Conservation (phyloP, 2,329 filamentous ascomycete species). For the Neofusicoccum umdonicola region DNA sequence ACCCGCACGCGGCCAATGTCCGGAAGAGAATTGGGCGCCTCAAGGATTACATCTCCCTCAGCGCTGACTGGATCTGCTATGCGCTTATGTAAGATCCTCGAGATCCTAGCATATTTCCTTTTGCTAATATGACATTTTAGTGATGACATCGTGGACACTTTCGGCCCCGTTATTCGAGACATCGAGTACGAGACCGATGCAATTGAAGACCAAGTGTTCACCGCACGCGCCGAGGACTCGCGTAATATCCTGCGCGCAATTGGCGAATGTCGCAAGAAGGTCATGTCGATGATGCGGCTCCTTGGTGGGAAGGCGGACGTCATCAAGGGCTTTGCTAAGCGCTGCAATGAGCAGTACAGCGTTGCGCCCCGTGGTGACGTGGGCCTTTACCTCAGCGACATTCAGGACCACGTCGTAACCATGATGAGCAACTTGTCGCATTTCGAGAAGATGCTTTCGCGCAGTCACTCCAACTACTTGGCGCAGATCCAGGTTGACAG, state of each 20-base stretch:
- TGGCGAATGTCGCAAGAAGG: constrained; percentile 87
- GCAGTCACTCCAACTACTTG: constrained; percentile 92
- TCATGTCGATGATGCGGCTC: constrained; percentile 88
- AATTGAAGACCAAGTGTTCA: constrained; percentile 94
- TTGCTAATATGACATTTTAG: constrained; percentile 40
- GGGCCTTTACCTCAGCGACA: constrained; percentile 92
- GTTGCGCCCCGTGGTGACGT: constrained; percentile 96
- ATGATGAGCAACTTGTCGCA: constrained; percentile 97
- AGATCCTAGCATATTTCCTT: background rate
- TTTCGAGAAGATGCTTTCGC: constrained; percentile 95
- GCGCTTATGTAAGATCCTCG: constrained; percentile 74
- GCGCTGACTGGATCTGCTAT: constrained; percentile 98
- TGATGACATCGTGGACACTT: constrained; percentile 96
- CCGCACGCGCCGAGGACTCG: constrained; percentile 86
- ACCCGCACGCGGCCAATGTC: constrained; percentile 83
- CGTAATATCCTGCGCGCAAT: constrained; percentile 83
- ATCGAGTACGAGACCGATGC: constrained; percentile 86
- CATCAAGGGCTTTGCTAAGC: constrained; percentile 94
- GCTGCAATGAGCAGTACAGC: constrained; percentile 96
- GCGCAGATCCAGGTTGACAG: constrained; percentile 92
- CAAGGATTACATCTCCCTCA: constrained; percentile 91
- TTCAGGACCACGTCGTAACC: constrained; percentile 98
- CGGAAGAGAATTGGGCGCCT: constrained; percentile 87
- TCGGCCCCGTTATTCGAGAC: constrained; percentile 82
- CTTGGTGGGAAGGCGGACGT: constrained; percentile 98